Conservation (phyloP, 306 rosid genomes). For the Cicer pinnatifidum region DNA sequence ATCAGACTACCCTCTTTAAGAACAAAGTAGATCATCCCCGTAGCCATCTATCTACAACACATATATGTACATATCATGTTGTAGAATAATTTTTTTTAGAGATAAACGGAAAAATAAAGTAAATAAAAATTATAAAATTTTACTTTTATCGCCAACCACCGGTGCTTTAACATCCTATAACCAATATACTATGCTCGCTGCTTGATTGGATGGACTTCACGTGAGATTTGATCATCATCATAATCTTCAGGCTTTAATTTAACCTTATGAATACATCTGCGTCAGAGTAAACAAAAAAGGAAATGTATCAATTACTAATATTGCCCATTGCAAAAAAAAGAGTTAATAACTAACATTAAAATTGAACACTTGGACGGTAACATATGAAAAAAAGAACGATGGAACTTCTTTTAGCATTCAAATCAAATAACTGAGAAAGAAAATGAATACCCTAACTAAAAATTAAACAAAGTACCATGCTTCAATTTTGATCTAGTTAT, state of each 20-base stretch:
- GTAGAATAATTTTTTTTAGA: constrained; percentile 37
- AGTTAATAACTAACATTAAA: background rate
- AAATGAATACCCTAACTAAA: too few species aligned
- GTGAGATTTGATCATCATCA: constrained; percentile 26
- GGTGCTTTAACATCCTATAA: constrained; percentile 36
- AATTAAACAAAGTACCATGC: background rate
- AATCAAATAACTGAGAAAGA: background rate
- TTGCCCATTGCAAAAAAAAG: too few species aligned
- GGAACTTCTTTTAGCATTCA: constrained; percentile 16
- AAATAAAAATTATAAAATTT: constrained; percentile 35
- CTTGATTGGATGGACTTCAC: constrained; percentile 31
- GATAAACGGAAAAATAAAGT: background rate
- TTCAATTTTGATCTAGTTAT: constrained; percentile 18
- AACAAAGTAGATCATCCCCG: constrained; percentile 44
- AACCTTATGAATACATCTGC: constrained; percentile 50
- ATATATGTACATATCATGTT: constrained; percentile 60
- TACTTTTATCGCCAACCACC: constrained; percentile 42
- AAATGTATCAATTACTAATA: background rate
- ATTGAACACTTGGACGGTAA: background rate
- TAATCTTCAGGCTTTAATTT: constrained; percentile 43
- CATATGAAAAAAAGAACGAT: background rate
- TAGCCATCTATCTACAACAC: constrained; percentile 49
- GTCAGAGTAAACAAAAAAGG: constrained; percentile 13
- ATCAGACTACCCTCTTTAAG: constrained; percentile 24
- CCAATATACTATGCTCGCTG: constrained; percentile 20